Base-by-base conservation (phyloP, 108 stramenopile genomes). In the Poteriospumella lacustris region DNA sequence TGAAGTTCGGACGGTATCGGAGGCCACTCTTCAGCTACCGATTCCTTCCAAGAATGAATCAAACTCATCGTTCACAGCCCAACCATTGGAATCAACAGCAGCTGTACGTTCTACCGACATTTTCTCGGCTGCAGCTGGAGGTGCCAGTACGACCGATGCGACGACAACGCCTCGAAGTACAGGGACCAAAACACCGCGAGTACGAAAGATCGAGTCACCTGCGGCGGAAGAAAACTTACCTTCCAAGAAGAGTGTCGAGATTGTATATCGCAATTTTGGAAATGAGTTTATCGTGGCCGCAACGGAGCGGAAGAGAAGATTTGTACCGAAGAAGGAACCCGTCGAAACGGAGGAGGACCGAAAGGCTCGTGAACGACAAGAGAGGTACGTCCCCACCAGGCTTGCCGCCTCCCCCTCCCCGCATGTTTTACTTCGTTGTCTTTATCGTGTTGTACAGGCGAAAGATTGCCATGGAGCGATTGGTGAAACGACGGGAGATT, bases 221-320 rank as follows among this genome's bases (percentile, higher is more conserved):
- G 19, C 12, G 24, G 19, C 34, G 19, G 28, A 19, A 19, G 15
- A 12, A 68, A 40, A 64, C 28, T 24, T 12, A 64, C 70, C 70
- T 56, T 26, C 70, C 28, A 15, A 31, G 31, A 44, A 24, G 24
- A 38, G 70, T 73, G 5, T 42, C 5, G 44, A 42, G 9, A 31
- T 56, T 24, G 19, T 73, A 9, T 26, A 73, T 52, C 36, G 31
- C 26, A 73, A 73, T 5, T 73, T 73, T 73, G 36, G 40, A 26
- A 34, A 3, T 44, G 70, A 44, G 42, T 73, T 73, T 73, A 56
- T 73, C 31, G 70, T 73, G 5, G 70, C 44, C 33, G 70, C 70
- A 42, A 73, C 70, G 31, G 70, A 73, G 41, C 26, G 41, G 70
- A 73, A 73, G 41, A 42, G 9, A 38, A 5, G 70, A 3, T 73